These are phyloP conservation scores for Ustilago shanxiensis DNA, from an alignment of 1,284 basidiomycete genomes.

Conservation along the genomic window DNA sequence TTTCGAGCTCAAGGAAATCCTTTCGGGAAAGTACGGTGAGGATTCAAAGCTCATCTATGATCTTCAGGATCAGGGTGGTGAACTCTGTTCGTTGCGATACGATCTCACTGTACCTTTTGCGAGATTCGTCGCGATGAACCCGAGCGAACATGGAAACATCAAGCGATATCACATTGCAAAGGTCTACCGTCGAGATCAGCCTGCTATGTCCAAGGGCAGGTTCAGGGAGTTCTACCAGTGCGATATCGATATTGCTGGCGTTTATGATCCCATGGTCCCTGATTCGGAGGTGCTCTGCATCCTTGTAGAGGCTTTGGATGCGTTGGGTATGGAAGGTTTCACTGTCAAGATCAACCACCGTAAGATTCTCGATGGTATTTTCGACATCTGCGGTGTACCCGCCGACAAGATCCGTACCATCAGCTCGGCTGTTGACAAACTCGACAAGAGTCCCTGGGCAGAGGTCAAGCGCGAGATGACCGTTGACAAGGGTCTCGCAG, in stretches of 20 bases:
- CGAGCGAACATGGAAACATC: slow-evolving; percentile 77
- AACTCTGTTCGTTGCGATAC: slow-evolving; percentile 92
- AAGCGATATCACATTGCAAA: slow-evolving; percentile 99
- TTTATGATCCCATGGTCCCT: slow-evolving; percentile 91
- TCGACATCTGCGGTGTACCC: slow-evolving; percentile 95
- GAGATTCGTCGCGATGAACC: slow-evolving; percentile 93
- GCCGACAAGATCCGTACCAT: slow-evolving; percentile 91
- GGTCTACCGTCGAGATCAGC: slow-evolving; percentile 95
- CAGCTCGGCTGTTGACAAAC: slow-evolving; percentile 96
- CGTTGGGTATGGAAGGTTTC: slow-evolving; percentile 86
- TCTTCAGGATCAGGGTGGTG: slow-evolving; percentile 97
- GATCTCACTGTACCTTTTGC: slow-evolving; percentile 96
- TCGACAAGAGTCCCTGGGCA: slow-evolving; percentile 92
- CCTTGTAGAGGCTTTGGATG: slow-evolving; percentile 83
- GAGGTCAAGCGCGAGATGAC: slow-evolving; percentile 98
- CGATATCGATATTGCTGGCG: slow-evolving; percentile 95
- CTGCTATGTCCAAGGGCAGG: slow-evolving; percentile 96
- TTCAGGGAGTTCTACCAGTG: slow-evolving; percentile 99
- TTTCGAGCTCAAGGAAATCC: slow-evolving; percentile 95
- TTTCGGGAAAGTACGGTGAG: slow-evolving; percentile 87
- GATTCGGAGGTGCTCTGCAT: slow-evolving; percentile 92
- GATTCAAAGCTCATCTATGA: slow-evolving; percentile 99
- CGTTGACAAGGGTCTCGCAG: slow-evolving; percentile 89
- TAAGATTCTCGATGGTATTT: slow-evolving; percentile 97
- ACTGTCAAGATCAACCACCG: slow-evolving; percentile 95